Percentiles rank a stretch among this genome's conserved stretches.
These are phyloP conservation scores for Leptographium radiaticola DNA, from an alignment of 2,329 filamentous ascomycete species.

Conservation along the genomic window DNA sequence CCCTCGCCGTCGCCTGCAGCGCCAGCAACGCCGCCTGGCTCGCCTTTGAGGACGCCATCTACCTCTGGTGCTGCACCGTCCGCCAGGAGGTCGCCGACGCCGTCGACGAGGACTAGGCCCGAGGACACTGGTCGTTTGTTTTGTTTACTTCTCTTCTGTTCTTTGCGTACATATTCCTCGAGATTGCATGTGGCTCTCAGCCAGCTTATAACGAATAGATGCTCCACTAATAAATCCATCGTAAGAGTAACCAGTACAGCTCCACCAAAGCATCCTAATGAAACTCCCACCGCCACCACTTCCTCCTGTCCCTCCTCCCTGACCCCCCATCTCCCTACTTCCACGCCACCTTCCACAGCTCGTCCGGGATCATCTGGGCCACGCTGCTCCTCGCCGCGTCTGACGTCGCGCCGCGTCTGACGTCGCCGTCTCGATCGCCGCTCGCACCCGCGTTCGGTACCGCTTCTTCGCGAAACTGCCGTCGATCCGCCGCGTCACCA, in stretches of 20 bases:
- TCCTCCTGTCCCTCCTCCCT: too few relatives aligned
- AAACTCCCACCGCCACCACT: too few relatives aligned
- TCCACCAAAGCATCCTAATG: too few relatives aligned
- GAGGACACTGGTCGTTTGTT: not conserved
- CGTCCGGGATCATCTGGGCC: too few relatives aligned
- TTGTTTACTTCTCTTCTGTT: not conserved
- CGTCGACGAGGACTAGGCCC: constrained; percentile 7
- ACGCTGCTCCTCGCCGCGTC: too few relatives aligned
- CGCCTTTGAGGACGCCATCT: constrained; percentile 70
- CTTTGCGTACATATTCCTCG: not conserved
- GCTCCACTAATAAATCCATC: too few relatives aligned
- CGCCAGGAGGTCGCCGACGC: constrained; percentile 73
- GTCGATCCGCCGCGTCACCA: constrained; percentile 18
- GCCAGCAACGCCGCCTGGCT: constrained; percentile 58
- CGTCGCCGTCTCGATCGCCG: not conserved
- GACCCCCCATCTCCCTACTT: too few relatives aligned
- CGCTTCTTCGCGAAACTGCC: constrained; percentile 5
- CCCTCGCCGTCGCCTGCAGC: constrained; percentile 74
- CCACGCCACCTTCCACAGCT: too few relatives aligned
- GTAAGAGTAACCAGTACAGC: too few relatives aligned
- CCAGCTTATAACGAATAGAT: not conserved
- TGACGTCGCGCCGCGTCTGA: not conserved
- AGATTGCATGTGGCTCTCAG: not conserved
- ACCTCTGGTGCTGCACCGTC: constrained; percentile 72
- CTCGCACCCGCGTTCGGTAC: constrained; percentile 1